Conservation (phyloP, 352 stramenopile genomes). For the Albugo candida region DNA sequence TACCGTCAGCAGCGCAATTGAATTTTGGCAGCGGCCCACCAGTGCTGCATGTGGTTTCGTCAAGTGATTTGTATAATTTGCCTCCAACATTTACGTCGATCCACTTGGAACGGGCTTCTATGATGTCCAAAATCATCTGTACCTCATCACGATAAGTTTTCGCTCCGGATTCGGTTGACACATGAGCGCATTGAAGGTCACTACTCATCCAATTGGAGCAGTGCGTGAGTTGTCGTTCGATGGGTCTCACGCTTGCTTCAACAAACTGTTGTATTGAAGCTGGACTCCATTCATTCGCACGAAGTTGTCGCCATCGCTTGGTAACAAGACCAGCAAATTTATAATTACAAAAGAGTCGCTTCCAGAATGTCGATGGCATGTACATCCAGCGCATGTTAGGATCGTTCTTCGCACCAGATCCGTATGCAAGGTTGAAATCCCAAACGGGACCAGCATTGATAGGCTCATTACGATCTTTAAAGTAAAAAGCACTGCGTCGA, state of each 20-base stretch:
- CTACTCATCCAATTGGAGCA: slow-evolving; percentile 25
- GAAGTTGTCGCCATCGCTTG: slow-evolving; percentile 29
- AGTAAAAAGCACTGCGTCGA: slow-evolving; percentile 56
- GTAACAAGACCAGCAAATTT: slow-evolving; percentile 36
- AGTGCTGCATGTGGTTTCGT: slow-evolving; percentile 14
- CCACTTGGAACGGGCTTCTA: slow-evolving; percentile 23
- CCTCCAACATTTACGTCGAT: slow-evolving; percentile 23
- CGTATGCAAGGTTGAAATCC: slow-evolving; percentile 66
- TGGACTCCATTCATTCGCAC: slow-evolving; percentile 27
- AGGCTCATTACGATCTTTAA: slow-evolving; percentile 47
- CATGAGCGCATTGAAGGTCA: slow-evolving; percentile 34
- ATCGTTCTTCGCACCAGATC: slow-evolving; percentile 30
- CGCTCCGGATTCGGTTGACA: slow-evolving; percentile 14
- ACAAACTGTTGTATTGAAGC: slow-evolving; percentile 26
- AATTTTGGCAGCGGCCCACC: slow-evolving; percentile 24
- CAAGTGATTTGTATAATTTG: slow-evolving; percentile 19
- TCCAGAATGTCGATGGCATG: slow-evolving; percentile 60
- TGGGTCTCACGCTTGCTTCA: slow-evolving; percentile 14
- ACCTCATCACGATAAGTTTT: slow-evolving; percentile 18
- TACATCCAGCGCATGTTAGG: slow-evolving; percentile 46
- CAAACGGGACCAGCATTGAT: slow-evolving; percentile 65
- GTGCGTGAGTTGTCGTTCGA: slow-evolving; percentile 24
- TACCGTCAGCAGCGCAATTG: slow-evolving; percentile 28
- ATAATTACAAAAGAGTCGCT: slow-evolving; percentile 51
- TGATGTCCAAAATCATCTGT: slow-evolving; percentile 11